These are phyloP conservation scores for Zygoascus ofunaensis DNA, from an alignment of 805 yeast genomes.

Conservation along the genomic window DNA sequence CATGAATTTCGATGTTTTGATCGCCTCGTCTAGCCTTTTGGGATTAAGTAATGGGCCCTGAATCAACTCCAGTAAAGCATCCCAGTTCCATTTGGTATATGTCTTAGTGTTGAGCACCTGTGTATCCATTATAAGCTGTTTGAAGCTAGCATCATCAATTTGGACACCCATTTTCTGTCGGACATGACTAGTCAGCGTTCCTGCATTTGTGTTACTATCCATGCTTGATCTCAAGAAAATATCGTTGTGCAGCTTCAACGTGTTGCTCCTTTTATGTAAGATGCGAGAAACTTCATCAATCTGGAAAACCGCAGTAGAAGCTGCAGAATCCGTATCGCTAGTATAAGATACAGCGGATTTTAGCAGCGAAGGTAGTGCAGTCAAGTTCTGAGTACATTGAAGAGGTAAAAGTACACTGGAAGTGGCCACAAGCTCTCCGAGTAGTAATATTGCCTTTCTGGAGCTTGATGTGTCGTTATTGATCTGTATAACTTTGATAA, in stretches of 20 bases:
- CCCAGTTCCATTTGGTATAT: conserved; percentile 84
- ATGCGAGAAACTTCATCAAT: conserved; percentile 33
- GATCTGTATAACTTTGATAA: conserved; percentile 36
- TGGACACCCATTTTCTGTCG: conserved; percentile 29
- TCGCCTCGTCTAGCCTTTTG: conserved; percentile 64
- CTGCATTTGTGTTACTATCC: not conserved
- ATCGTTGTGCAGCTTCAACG: not conserved
- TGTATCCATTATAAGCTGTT: conserved; percentile 55
- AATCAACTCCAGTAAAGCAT: conserved; percentile 55
- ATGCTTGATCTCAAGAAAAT: not conserved
- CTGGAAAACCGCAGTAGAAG: conserved; percentile 36
- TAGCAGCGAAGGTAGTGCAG: conserved; percentile 21
- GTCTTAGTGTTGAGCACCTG: conserved; percentile 71
- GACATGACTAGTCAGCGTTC: conserved; percentile 14
- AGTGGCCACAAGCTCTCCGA: conserved; percentile 52
- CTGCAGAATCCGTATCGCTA: conserved; percentile 14
- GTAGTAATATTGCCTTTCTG: conserved; percentile 52
- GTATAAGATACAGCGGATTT: conserved; percentile 19
- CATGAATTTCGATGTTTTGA: conserved; percentile 72
- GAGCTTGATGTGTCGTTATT: conserved; percentile 38
- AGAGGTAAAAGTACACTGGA: conserved; percentile 48
- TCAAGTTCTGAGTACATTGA: conserved; percentile 27
- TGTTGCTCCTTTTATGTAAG: conserved; percentile 13
- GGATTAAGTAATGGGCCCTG: conserved; percentile 76
- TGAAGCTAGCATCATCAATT: conserved; percentile 60